These are phyloP conservation scores for Fragaria nilgerrensis DNA, from an alignment of 306 rosid genomes.

Conservation along the genomic window DNA sequence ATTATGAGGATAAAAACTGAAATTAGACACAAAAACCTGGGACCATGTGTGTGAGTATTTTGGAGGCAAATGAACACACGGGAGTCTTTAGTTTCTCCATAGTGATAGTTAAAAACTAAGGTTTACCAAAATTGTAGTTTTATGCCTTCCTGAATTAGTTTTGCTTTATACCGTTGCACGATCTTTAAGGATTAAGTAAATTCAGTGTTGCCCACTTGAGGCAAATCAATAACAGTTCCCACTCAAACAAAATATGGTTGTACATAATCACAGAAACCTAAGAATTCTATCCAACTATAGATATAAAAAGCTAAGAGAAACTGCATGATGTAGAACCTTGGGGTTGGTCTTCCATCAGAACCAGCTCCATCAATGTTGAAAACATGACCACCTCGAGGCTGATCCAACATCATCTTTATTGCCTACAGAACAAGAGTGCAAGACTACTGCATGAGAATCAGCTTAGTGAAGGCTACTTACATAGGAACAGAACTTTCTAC, in stretches of 20 bases:
- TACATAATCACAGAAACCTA: background rate
- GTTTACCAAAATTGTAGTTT: background rate
- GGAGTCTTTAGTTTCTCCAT: background rate
- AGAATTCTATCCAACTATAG: background rate
- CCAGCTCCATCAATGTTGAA: slow-evolving; percentile 98
- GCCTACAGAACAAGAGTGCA: slow-evolving; percentile 51
- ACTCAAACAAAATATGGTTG: background rate
- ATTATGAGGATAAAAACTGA: background rate
- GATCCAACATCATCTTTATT: slow-evolving; percentile 83
- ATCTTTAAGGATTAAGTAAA: background rate
- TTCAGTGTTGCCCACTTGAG: slow-evolving; percentile 1
- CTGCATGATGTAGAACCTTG: slow-evolving; percentile 51
- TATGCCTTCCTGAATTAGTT: background rate
- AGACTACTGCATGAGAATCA: slow-evolving; percentile 22
- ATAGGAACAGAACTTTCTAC: slow-evolving; percentile 41
- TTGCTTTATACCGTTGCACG: background rate
- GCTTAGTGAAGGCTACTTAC: slow-evolving; percentile 16
- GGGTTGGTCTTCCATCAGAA: slow-evolving; percentile 98
- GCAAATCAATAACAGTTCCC: background rate
- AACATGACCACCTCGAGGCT: slow-evolving; percentile 89
- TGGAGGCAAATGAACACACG: background rate
- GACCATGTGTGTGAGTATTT: background rate
- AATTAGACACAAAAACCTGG: background rate
- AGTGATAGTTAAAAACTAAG: background rate
- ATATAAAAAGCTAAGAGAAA: background rate